A percentile compares a stretch with the other conserved stretches of the same genome.
phyloP scores from a whole-genome alignment of 352 stramenopile species.

The Hyaloperonospora arabidopsidis region DNA sequence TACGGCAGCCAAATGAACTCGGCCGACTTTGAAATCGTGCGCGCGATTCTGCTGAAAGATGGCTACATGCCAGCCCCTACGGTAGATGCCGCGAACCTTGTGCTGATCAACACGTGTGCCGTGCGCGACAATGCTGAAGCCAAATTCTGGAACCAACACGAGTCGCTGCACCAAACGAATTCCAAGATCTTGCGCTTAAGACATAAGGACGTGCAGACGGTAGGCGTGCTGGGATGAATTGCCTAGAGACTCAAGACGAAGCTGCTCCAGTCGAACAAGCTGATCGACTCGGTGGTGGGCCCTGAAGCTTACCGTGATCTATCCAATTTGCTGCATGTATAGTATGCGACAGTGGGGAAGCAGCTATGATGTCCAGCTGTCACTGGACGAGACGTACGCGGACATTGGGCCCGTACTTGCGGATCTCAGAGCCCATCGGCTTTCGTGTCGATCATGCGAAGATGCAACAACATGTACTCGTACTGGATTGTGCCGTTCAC shows the following conservation, averaged over 20 bases:
- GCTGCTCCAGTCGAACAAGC: slow-evolving; percentile 90
- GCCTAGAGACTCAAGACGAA: slow-evolving; percentile 96
- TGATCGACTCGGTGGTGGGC: slow-evolving; percentile 96
- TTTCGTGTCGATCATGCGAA: slow-evolving; percentile 98
- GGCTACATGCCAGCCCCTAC: slow-evolving; percentile 54
- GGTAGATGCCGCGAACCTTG: slow-evolving; percentile 85
- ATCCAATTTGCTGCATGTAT: slow-evolving; percentile 88
- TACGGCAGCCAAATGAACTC: slow-evolving; percentile 99
- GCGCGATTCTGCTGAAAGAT: slow-evolving; percentile 86
- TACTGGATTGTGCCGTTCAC: slow-evolving; percentile 99
- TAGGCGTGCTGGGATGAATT: slow-evolving; percentile 99
- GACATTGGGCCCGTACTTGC: slow-evolving; percentile 93
- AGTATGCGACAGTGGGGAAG: slow-evolving; percentile 55
- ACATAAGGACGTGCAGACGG: slow-evolving; percentile 51
- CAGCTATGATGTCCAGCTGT: slow-evolving; percentile 94
- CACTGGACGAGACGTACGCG: slow-evolving; percentile 97
- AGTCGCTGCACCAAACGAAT: slow-evolving; percentile 71
- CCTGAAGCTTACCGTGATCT: slow-evolving; percentile 98
- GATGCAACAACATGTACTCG: slow-evolving; percentile 99
- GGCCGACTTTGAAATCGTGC: slow-evolving; percentile 97
- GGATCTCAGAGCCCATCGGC: slow-evolving; percentile 79
- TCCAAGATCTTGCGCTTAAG: slow-evolving; percentile 63
- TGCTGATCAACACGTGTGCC: slow-evolving; percentile 98
- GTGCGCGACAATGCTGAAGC: slow-evolving; percentile 98
- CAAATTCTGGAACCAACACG: slow-evolving; percentile 88